Percentiles rank a stretch among this genome's conserved stretches.
These are phyloP conservation scores for Pichia sp. DNA, from an alignment of 1,139 yeast genomes.

Conservation along the genomic window DNA sequence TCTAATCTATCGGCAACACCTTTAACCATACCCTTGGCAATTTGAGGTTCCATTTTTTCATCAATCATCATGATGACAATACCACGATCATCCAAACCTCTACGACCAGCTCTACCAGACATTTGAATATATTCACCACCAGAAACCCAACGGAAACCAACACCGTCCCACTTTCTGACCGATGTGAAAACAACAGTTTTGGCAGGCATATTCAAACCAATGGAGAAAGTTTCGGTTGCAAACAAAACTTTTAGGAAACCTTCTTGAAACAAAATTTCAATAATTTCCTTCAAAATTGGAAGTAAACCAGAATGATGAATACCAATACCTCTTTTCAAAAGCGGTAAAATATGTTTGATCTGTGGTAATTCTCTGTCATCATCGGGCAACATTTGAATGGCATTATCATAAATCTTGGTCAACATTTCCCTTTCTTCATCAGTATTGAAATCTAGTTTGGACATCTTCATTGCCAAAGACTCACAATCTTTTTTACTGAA, in stretches of 20 bases:
- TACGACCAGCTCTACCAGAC: slow-evolving; percentile 99
- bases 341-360: slow-evolving; percentile 81
- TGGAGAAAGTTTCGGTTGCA: slow-evolving; percentile 97
- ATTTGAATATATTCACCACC: slow-evolving; percentile 99
- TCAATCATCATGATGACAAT: slow-evolving; percentile 97
- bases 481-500: slow-evolving; percentile 97
- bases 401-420: slow-evolving; percentile 81
- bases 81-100: slow-evolving; percentile 91
- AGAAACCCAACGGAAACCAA: slow-evolving; percentile 95
- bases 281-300: slow-evolving; percentile 93
- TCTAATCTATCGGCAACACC: slow-evolving; percentile 88
- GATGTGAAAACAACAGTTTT: slow-evolving; percentile 96
- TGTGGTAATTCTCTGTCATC: slow-evolving; percentile 90
- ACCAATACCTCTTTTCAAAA: slow-evolving; percentile 91
- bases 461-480: slow-evolving; percentile 86
- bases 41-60: slow-evolving; percentile 98
- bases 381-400: slow-evolving; percentile 79
- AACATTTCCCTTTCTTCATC: slow-evolving; percentile 90
- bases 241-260: slow-evolving; percentile 89
- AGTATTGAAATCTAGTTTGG: slow-evolving; percentile 85
- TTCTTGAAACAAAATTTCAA: slow-evolving; percentile 94
- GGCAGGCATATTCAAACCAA: slow-evolving; percentile 96
- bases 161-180: slow-evolving; percentile 98
- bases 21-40: slow-evolving; percentile 98
- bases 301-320: slow-evolving; percentile 95